Percentiles rank a stretch among this genome's conserved stretches.
Conservation (phyloP, 2,329 filamentous ascomycete genomes). For the Fusarium pseudoanthophilum region DNA sequence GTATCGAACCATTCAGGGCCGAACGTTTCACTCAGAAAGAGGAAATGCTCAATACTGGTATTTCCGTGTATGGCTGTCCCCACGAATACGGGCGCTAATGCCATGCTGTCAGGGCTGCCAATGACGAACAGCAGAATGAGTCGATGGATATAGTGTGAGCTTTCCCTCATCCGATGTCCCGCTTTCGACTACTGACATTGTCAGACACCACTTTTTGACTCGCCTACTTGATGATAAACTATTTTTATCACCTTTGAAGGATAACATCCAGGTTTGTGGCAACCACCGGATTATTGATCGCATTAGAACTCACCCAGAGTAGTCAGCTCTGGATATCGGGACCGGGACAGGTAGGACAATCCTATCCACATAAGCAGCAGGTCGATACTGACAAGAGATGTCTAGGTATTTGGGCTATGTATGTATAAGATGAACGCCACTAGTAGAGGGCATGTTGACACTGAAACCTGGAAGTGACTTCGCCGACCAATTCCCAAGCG, state of each 20-base stretch:
- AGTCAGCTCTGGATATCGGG: slow-evolving; percentile 30
- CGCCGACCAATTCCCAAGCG: slow-evolving; percentile 55
- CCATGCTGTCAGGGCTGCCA: slow-evolving; percentile 7
- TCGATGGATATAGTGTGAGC: slow-evolving; percentile 31
- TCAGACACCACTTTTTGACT: slow-evolving; percentile 24
- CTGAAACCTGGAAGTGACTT: slow-evolving; percentile 56
- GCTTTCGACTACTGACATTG: not conserved
- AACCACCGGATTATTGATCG: no score
- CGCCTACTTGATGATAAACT: slow-evolving; percentile 18
- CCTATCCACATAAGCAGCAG: rapidly evolving
- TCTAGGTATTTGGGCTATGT: slow-evolving; percentile 22
- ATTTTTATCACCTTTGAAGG: slow-evolving; percentile 11
- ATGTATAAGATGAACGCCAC: no score
- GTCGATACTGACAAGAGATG: no score
- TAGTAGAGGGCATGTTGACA: not conserved
- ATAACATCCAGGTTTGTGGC: slow-evolving; percentile 14
- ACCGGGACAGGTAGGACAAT: slow-evolving; percentile 25
- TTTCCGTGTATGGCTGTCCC: not conserved
- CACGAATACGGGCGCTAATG: rapidly evolving
- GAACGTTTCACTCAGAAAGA: slow-evolving; percentile 25
- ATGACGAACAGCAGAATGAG: slow-evolving; percentile 32
- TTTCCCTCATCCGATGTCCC: rapidly evolving
- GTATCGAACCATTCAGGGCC: slow-evolving; percentile 28
- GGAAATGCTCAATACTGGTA: slow-evolving; percentile 27
- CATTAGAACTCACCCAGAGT: no score